phyloP scores from a whole-genome alignment of 2,329 filamentous ascomycete species.

The Penicillium sp. region DNA sequence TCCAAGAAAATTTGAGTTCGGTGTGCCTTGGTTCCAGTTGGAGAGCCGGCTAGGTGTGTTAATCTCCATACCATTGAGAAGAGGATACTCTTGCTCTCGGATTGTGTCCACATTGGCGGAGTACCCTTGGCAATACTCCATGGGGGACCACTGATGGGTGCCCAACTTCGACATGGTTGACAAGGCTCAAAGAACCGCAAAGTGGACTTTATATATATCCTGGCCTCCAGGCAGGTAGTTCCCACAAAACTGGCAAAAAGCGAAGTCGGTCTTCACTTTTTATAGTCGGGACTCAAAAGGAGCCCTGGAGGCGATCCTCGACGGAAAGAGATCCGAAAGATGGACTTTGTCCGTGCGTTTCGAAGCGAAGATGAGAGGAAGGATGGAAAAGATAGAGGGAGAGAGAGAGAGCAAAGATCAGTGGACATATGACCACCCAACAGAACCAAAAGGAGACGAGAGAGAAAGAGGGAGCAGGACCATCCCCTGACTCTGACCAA shows the following conservation, averaged over 20 bases:
- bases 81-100: conserved; percentile 51
- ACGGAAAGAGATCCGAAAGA: no score
- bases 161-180: conserved; percentile 1
- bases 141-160: neutral
- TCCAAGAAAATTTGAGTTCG: neutral
- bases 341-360: no score
- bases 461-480: neutral
- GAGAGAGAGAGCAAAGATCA: neutral
- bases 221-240: no score
- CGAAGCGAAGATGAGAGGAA: no score
- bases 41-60: neutral
- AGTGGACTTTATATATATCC: no score
- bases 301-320: no score
- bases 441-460: neutral
- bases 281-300: no score
- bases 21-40: neutral
- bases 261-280: no score
- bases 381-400: no score
- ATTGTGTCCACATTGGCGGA: conserved; percentile 51
- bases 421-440: neutral
- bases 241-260: no score
- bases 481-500: neutral
- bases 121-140: conserved; percentile 36
- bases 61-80: conserved; percentile 37
- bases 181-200: neutral